phyloP scores from a whole-genome alignment of 2,329 filamentous ascomycete species.

The Neonectria ditissima region DNA sequence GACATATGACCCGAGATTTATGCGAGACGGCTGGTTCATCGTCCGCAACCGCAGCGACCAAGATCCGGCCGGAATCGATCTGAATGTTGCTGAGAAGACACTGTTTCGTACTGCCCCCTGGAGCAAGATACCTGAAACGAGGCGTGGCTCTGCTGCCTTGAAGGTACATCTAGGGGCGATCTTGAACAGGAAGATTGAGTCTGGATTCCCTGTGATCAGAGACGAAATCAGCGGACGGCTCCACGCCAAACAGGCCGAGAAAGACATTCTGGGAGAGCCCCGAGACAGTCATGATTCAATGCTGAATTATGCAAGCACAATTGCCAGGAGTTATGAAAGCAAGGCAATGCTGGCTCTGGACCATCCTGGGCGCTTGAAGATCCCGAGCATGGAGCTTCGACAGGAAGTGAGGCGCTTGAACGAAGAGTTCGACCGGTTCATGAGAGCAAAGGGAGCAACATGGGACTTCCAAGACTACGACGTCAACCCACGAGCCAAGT shows the following conservation, averaged over 20 bases:
- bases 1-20: conserved; percentile 4
- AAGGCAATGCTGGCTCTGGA: conserved; percentile 37
- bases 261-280: conserved; percentile 41
- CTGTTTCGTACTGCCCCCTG: conserved; percentile 48
- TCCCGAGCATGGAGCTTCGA: conserved; percentile 41
- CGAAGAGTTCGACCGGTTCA: conserved; percentile 43
- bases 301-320: conserved; percentile 41
- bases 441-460: conserved; percentile 43
- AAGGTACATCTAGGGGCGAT: conserved; percentile 46
- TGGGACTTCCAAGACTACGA: conserved; percentile 44
- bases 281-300: conserved; percentile 40
- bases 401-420: conserved; percentile 36
- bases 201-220: conserved; percentile 48
- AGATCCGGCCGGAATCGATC: conserved; percentile 41
- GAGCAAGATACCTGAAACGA: conserved; percentile 37
- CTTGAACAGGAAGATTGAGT: conserved; percentile 50
- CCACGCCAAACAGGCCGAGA: conserved; percentile 19
- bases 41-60: conserved; percentile 50
- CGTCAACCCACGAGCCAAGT: conserved; percentile 3
- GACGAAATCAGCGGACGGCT: conserved; percentile 40
- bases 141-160: conserved; percentile 47
- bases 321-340: conserved; percentile 42
- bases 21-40: conserved; percentile 50
- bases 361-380: conserved; percentile 39
- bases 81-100: conserved; percentile 41